Evolutionary conservation across 768 basidiomycete species (phyloP).

Genomic region (Boletus barrowsii): DNA sequence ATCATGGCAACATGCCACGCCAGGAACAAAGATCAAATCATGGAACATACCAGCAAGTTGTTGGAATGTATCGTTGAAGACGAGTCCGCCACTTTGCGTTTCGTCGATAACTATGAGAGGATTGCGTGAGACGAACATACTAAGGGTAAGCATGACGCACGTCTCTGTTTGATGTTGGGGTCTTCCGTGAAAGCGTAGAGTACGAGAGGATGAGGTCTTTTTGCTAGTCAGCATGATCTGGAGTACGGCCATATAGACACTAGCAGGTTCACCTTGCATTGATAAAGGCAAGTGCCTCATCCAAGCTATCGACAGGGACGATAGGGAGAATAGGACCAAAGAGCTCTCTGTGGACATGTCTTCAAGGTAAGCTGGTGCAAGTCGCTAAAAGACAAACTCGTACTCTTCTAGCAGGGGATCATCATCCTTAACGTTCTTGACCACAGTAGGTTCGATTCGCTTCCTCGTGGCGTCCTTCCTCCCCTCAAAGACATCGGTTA

Average conservation of each 20-base stretch:
- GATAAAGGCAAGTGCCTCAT: constrained; percentile 56
- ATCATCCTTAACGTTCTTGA: constrained; percentile 48
- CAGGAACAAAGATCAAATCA: neutral
- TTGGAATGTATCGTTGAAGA: constrained; percentile 60
- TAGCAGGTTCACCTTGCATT: constrained; percentile 42
- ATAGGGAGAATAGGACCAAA: constrained; percentile 74
- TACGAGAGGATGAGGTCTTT: constrained; percentile 57
- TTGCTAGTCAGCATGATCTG: constrained; percentile 3
- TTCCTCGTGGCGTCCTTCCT: constrained; percentile 35
- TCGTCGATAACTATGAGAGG: constrained; percentile 43
- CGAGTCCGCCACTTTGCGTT: constrained; percentile 55
- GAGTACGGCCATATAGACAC: neutral
- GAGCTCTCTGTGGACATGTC: constrained; percentile 49
- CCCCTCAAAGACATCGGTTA: constrained; percentile 45
- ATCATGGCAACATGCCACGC: constrained; percentile 11
- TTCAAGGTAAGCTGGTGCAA: neutral
- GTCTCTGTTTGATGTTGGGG: constrained; percentile 35
- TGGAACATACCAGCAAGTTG: constrained; percentile 44
- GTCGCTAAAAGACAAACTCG: constrained; percentile 11
- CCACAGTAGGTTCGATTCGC: constrained; percentile 58
- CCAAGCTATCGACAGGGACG: constrained; percentile 50
- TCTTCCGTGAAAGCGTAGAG: constrained; percentile 63
- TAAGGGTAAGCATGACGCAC: constrained; percentile 26
- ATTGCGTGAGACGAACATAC: neutral
- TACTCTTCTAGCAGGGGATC: constrained; percentile 65